These are phyloP conservation scores for Acacia concinna DNA, from an alignment of 331 rosid genomes.

Conservation along the genomic window DNA sequence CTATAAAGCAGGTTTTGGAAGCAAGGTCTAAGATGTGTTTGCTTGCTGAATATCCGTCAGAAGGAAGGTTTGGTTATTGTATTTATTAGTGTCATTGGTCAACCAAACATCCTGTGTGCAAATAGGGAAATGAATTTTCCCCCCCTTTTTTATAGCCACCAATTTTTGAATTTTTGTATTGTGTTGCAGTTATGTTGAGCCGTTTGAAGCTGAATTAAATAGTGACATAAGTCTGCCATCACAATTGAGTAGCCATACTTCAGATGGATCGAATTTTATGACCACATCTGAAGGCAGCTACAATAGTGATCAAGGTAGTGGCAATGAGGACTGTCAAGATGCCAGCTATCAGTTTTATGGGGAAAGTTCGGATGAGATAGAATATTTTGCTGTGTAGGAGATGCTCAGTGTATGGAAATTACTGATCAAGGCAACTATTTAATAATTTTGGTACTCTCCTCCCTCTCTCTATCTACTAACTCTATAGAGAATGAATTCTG, in stretches of 20 bases:
- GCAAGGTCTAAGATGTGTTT: conserved; percentile 67
- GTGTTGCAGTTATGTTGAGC: conserved; percentile 64
- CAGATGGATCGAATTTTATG: conserved; percentile 67
- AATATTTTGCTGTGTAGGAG: conserved; percentile 50
- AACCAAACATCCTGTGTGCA: conserved; percentile 5
- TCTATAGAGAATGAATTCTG: background rate
- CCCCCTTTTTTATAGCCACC: background rate
- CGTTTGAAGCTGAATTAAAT: conserved; percentile 60
- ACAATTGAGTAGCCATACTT: conserved; percentile 63
- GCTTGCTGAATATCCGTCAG: conserved; percentile 77
- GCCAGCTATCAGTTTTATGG: conserved; percentile 53
- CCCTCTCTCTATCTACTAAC: background rate
- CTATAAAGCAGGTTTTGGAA: conserved; percentile 60
- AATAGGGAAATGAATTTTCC: background rate
- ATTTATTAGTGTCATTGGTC: conserved; percentile 5
- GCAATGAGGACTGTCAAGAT: conserved; percentile 80
- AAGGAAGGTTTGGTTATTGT: conserved; percentile 67
- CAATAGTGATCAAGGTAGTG: conserved; percentile 85
- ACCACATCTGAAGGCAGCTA: conserved; percentile 88
- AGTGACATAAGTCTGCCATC: conserved; percentile 72
- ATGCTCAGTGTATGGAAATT: conserved; percentile 21
- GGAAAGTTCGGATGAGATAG: conserved; percentile 90
- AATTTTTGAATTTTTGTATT: conserved; percentile 29
- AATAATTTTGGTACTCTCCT: conserved; percentile 37
- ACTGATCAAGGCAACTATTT: conserved; percentile 29